Evolutionary conservation across 306 rosid genomes (phyloP).

Genomic region (Begonia masoniana): DNA sequence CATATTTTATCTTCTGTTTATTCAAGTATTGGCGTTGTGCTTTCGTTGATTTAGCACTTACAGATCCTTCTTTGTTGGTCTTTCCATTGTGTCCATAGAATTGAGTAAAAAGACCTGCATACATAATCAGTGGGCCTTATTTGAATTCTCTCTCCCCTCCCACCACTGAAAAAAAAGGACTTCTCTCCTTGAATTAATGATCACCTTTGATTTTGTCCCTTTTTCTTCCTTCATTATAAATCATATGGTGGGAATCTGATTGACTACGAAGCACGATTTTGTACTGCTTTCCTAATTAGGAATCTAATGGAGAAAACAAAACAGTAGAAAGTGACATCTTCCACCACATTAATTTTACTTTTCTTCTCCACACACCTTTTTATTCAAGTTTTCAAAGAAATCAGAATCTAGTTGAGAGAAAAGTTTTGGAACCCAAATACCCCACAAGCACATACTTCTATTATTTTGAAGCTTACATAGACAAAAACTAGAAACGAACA

Average conservation of each 20-base stretch:
- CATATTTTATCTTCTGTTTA: conserved; percentile 9
- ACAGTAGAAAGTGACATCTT: conserved; percentile 10
- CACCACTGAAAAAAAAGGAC: conserved; percentile 22
- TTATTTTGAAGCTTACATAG: conserved; percentile 18
- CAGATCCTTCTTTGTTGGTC: conserved; percentile 20
- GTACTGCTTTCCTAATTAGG: conserved; percentile 20
- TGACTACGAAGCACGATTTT: conserved; percentile 10
- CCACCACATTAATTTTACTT: conserved; percentile 6
- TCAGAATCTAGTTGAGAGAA: conserved; percentile 19
- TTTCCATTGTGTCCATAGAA: conserved; percentile 24
- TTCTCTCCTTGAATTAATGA: conserved; percentile 9
- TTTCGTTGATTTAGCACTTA: conserved; percentile 18
- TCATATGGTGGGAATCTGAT: conserved; percentile 14
- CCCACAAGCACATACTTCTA: conserved; percentile 9
- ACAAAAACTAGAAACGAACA: conserved; percentile 13
- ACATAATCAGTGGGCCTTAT: conserved; percentile 21
- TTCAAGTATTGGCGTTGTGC: conserved; percentile 14
- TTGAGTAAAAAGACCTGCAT: conserved; percentile 14
- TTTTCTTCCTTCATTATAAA: conserved; percentile 20
- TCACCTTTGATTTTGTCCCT: conserved; percentile 20
- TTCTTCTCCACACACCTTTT: conserved; percentile 15
- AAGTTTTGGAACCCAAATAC: conserved; percentile 11
- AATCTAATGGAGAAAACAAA: conserved; percentile 8
- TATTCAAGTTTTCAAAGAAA: conserved; percentile 13
- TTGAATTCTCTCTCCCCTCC: conserved; percentile 16